A percentile compares a stretch with the other conserved stretches of the same genome.
These are phyloP conservation scores for Pythium myriotylum DNA, from an alignment of 352 stramenopile species.

Conservation along the genomic window DNA sequence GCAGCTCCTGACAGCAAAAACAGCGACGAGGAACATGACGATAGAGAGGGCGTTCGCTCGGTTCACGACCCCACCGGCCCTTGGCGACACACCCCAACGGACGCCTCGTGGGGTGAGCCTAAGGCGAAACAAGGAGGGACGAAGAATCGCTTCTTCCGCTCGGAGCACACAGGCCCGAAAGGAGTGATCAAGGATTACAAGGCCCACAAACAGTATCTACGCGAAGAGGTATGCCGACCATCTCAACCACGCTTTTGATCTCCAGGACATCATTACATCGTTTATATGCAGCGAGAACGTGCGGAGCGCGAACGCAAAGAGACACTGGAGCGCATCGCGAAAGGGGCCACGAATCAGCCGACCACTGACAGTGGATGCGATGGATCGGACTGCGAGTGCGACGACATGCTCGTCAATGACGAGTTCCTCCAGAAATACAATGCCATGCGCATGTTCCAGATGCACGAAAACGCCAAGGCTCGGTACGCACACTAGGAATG, in stretches of 20 bases:
- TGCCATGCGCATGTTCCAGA: slow-evolving; percentile 61
- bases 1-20: slow-evolving; percentile 5
- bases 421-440: slow-evolving; percentile 66
- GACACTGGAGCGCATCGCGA: slow-evolving; percentile 65
- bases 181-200: slow-evolving; percentile 86
- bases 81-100: slow-evolving; percentile 59
- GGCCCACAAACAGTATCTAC: slow-evolving; percentile 64
- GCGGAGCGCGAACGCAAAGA: slow-evolving; percentile 54
- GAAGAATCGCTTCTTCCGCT: slow-evolving; percentile 53
- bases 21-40: slow-evolving; percentile 54
- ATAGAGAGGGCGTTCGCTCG: slow-evolving; percentile 64
- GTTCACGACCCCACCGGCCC: slow-evolving; percentile 70
- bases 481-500: too few relatives aligned
- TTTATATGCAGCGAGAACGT: slow-evolving; percentile 37
- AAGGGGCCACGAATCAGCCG: slow-evolving; percentile 35
- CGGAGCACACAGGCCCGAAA: slow-evolving; percentile 76
- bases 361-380: neutral
- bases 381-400: slow-evolving; percentile 25
- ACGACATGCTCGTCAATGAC: slow-evolving; percentile 54
- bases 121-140: slow-evolving; percentile 23
- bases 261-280: neutral
- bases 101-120: slow-evolving; percentile 54
- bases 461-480: slow-evolving; percentile 42
- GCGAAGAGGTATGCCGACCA: slow-evolving; percentile 61
- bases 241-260: too few relatives aligned